Conservation (phyloP, 352 stramenopile genomes). For the Aphanomyces euteiches region DNA sequence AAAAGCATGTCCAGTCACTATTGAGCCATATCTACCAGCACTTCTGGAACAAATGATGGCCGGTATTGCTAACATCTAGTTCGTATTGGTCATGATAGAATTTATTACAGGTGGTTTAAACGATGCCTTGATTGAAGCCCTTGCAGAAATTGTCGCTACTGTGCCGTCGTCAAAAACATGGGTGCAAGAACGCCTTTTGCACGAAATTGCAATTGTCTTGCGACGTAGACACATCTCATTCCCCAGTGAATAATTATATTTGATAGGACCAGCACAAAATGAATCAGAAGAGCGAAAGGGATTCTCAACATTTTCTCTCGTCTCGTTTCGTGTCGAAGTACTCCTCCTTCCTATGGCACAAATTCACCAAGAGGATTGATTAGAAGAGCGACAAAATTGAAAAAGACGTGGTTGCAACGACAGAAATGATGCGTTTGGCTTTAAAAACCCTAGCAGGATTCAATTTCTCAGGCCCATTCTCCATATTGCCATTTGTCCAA, state of each 20-base stretch:
- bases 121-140: conserved; percentile 90
- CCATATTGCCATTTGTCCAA: conserved; percentile 93
- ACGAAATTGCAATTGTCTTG: conserved; percentile 94
- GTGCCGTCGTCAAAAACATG: conserved; percentile 85
- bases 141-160: conserved; percentile 87
- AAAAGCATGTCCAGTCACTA: conserved; percentile 52
- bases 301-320: conserved; percentile 30
- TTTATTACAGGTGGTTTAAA: conserved; percentile 86
- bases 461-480: conserved; percentile 88
- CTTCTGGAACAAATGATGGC: conserved; percentile 84
- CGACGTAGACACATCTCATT: conserved; percentile 71
- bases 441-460: conserved; percentile 93
- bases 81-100: conserved; percentile 90
- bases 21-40: conserved; percentile 65
- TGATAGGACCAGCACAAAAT: background rate
- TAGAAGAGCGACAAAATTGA: conserved; percentile 72
- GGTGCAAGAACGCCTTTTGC: conserved; percentile 93
- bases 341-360: background rate
- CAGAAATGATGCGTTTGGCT: conserved; percentile 72
- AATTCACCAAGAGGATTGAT: too few relatives aligned
- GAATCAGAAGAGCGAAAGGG: background rate
- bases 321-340: conserved; percentile 4
- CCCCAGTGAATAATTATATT: conserved; percentile 31
- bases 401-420: conserved; percentile 26
- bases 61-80: conserved; percentile 87